Evolutionary conservation across 345 rosid species (phyloP).

Genomic region (Populus simonii): DNA sequence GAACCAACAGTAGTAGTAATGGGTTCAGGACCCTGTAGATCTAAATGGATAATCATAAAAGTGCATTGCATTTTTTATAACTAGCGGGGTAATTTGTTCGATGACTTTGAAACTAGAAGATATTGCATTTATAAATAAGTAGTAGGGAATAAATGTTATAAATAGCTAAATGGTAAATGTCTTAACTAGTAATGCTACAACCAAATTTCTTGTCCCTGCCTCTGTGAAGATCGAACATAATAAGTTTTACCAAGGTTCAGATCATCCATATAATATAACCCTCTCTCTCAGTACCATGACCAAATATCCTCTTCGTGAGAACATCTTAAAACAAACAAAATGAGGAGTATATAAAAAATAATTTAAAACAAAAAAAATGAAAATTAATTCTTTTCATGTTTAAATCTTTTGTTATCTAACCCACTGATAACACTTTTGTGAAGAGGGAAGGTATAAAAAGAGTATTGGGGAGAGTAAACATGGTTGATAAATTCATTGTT

Average conservation of each 20-base stretch:
- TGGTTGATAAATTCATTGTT: too few relatives aligned
- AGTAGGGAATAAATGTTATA: too few relatives aligned
- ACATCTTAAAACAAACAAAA: not conserved
- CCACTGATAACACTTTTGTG: too few relatives aligned
- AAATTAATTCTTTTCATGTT: not conserved
- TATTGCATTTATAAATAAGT: too few relatives aligned
- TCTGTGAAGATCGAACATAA: fast-evolving
- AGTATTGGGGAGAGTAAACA: too few relatives aligned
- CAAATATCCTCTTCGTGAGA: not conserved
- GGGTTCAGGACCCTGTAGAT: fast-evolving
- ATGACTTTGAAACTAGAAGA: too few relatives aligned
- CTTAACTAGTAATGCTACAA: not conserved
- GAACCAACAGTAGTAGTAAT: fast-evolving
- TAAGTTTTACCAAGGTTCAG: not conserved
- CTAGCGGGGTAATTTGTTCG: too few relatives aligned
- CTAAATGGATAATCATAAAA: too few relatives aligned
- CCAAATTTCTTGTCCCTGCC: not conserved
- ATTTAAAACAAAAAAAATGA: too few relatives aligned
- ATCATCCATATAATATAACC: not conserved
- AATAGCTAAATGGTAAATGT: not conserved
- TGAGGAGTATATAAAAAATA: not conserved
- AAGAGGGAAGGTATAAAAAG: too few relatives aligned
- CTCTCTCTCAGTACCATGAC: not conserved
- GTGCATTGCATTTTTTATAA: too few relatives aligned
- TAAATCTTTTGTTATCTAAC: not conserved